Percentiles rank a stretch among this genome's conserved stretches.
Conservation (phyloP, 2,329 filamentous ascomycete species). For the Ophiostoma pallidulum region DNA sequence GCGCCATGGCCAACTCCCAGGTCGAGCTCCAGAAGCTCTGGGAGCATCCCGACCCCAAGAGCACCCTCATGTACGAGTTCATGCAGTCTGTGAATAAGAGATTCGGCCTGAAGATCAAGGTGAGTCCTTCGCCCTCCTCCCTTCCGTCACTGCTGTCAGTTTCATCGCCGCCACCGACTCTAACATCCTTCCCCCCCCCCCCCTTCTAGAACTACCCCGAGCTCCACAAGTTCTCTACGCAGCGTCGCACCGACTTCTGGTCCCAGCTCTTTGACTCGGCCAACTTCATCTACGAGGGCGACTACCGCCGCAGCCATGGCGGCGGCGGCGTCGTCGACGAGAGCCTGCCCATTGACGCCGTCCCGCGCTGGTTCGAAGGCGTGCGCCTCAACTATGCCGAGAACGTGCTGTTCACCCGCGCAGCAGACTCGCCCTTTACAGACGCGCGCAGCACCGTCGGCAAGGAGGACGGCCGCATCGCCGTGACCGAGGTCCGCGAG, state of each 20-base stretch:
- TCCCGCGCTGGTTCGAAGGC: conserved; percentile 71
- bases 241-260: conserved; percentile 55
- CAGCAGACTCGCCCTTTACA: no score
- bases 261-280: conserved; percentile 50
- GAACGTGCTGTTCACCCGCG: conserved; percentile 59
- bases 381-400: conserved; percentile 69
- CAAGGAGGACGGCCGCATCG: conserved; percentile 64
- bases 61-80: conserved; percentile 57
- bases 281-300: conserved; percentile 54
- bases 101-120: conserved; percentile 47
- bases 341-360: conserved; percentile 54
- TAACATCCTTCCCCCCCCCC: not conserved
- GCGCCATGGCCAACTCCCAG: conserved; percentile 10
- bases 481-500: conserved; percentile 63
- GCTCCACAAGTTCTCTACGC: conserved; percentile 60
- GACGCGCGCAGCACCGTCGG: conserved; percentile 42
- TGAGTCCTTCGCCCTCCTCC: conserved; percentile 22
- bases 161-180: no score
- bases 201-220: conserved; percentile 51
- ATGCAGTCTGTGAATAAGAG: conserved; percentile 55
- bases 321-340: conserved; percentile 66
- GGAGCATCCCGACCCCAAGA: conserved; percentile 53
- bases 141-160: not conserved
- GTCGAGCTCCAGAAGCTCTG: conserved; percentile 52
- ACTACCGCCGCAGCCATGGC: no score